phyloP scores from a whole-genome alignment of 768 basidiomycete species.

The Tremella fuciformis region DNA sequence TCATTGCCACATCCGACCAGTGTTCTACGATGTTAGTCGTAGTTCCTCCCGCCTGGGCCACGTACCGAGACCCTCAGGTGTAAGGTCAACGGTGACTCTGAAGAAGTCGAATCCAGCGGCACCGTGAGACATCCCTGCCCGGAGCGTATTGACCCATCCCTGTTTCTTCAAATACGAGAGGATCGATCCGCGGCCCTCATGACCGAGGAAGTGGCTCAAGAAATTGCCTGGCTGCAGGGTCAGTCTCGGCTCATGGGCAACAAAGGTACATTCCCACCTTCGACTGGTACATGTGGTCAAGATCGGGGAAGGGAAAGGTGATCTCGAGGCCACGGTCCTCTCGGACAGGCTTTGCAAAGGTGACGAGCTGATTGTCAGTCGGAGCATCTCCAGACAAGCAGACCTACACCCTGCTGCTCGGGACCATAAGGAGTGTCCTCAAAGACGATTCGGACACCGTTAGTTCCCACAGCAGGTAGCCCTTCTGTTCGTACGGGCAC shows the following conservation, averaged over 20 bases:
- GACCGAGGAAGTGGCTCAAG: constrained; percentile 68
- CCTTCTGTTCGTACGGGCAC: constrained; percentile 44
- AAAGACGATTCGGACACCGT: constrained; percentile 43
- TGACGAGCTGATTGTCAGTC: constrained; percentile 43
- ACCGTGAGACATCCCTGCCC: constrained; percentile 68
- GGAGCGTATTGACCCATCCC: constrained; percentile 77
- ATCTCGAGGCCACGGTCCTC: constrained; percentile 78
- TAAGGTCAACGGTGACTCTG: constrained; percentile 75
- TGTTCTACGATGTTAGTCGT: constrained; percentile 58
- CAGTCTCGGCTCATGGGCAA: neutral
- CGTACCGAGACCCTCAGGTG: constrained; percentile 80
- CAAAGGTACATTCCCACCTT: constrained; percentile 50
- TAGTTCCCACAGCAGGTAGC: constrained; percentile 22
- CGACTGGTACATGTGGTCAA: constrained; percentile 57
- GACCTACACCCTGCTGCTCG: constrained; percentile 46
- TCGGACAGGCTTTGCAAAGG: constrained; percentile 81
- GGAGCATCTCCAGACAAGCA: neutral
- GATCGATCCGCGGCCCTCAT: constrained; percentile 82
- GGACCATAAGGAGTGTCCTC: constrained; percentile 36
- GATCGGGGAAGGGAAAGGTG: constrained; percentile 58
- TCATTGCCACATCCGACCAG: constrained; percentile 66
- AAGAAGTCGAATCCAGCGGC: constrained; percentile 76
- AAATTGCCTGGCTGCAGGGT: constrained; percentile 62
- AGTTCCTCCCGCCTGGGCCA: constrained; percentile 18
- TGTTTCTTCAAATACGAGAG: constrained; percentile 83